These are phyloP conservation scores for Trifolium fragiferum DNA, from an alignment of 306 rosid genomes.

Conservation along the genomic window DNA sequence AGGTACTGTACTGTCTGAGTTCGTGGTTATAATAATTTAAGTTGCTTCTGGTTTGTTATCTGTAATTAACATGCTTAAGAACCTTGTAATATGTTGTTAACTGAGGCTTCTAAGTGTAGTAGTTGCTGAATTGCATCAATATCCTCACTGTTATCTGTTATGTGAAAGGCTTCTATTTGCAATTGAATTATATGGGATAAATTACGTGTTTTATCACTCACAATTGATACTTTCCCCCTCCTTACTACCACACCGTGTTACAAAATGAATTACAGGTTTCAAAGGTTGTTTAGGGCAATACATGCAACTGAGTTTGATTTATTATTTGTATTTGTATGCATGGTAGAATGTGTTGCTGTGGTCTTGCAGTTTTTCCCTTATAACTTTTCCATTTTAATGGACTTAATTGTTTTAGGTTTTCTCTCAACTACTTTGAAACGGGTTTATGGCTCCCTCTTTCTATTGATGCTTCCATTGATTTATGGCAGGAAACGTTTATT, in stretches of 20 bases:
- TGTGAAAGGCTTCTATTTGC: constrained; percentile 14
- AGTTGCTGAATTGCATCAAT: constrained; percentile 7
- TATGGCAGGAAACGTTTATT: constrained; percentile 89
- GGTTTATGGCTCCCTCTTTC: constrained; percentile 19
- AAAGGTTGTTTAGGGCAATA: constrained; percentile 1
- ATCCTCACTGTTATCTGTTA: constrained; percentile 8
- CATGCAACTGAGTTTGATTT: neutral
- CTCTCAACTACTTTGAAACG: constrained; percentile 20
- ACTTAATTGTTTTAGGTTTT: constrained; percentile 19
- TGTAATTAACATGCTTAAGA: constrained; percentile 16
- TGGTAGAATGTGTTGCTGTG: constrained; percentile 13
- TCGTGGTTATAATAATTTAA: neutral
- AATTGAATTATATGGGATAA: constrained; percentile 12
- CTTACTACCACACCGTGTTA: neutral
- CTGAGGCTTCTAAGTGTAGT: neutral
- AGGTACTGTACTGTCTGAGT: constrained; percentile 54
- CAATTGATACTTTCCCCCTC: neutral
- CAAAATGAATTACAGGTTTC: constrained; percentile 2
- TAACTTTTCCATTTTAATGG: constrained; percentile 27
- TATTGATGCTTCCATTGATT: constrained; percentile 39
- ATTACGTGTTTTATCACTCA: neutral
- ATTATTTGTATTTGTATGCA: neutral
- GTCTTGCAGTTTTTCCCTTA: constrained; percentile 17
- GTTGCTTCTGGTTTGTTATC: constrained; percentile 3
- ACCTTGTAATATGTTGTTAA: constrained; percentile 1